A percentile compares a stretch with the other conserved stretches of the same genome.
phyloP scores from a whole-genome alignment of 106 monocot species.

The Narthecium ossifragum region DNA sequence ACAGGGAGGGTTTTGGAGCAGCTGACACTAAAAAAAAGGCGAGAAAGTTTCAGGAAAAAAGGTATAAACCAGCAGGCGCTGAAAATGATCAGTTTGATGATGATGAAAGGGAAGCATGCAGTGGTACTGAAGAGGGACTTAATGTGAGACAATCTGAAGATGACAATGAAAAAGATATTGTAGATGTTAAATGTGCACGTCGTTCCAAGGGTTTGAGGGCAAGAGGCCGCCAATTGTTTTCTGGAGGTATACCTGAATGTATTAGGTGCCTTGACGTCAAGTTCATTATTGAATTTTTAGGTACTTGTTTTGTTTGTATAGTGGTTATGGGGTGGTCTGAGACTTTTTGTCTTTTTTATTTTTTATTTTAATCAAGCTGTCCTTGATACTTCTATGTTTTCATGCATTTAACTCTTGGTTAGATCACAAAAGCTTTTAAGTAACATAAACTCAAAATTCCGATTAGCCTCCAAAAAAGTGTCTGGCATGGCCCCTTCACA shows the following conservation, averaged over 20 bases:
- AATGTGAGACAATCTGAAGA: conserved; percentile 39
- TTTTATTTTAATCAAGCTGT: not conserved
- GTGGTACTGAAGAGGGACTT: conserved; percentile 95
- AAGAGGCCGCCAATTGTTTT: conserved; percentile 67
- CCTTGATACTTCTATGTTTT: not conserved
- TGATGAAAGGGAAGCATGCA: conserved; percentile 93
- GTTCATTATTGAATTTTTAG: too few species aligned
- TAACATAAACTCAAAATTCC: too few species aligned
- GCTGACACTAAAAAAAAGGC: conserved; percentile 32
- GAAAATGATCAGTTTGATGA: conserved; percentile 53
- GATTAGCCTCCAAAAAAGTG: too few species aligned
- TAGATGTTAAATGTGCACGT: conserved; percentile 23
- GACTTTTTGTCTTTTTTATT: not conserved
- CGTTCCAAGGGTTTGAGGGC: conserved; percentile 39
- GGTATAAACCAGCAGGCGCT: conserved; percentile 16
- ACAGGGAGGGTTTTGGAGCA: conserved; percentile 20
- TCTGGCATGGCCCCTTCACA: too few species aligned
- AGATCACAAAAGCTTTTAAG: too few species aligned
- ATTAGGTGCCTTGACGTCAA: too few species aligned
- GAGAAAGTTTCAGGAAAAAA: conserved; percentile 40
- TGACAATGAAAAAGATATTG: conserved; percentile 28
- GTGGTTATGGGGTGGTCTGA: not conserved
- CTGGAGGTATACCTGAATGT: conserved; percentile 60
- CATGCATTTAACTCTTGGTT: too few species aligned
- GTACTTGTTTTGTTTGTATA: conserved; percentile 8